Percentiles rank a stretch among this genome's conserved stretches.
Evolutionary conservation across 352 stramenopile species (phyloP).

Genomic region (Globisporangium cylindrosporum): DNA sequence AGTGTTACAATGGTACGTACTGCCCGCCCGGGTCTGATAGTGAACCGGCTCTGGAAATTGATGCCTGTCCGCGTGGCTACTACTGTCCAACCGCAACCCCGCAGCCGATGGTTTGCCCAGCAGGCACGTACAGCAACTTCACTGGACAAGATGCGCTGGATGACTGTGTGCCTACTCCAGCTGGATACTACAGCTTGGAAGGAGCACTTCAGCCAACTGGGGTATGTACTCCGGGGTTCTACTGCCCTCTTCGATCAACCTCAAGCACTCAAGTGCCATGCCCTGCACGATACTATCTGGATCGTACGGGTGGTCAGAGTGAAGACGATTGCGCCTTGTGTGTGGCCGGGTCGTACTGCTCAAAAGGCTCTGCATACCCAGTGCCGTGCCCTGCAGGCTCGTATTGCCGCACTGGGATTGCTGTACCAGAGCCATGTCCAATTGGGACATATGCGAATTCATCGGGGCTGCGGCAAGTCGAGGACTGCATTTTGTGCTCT

Average conservation of each 20-base stretch:
- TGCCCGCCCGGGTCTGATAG: constrained; percentile 64
- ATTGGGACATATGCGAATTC: constrained; percentile 89
- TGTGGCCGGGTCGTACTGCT: constrained; percentile 65
- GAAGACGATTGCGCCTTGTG: constrained; percentile 78
- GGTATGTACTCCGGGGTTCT: constrained; percentile 72
- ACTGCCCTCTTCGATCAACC: constrained; percentile 75
- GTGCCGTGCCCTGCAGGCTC: constrained; percentile 73
- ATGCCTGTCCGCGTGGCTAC: constrained; percentile 79
- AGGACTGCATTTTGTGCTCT: constrained; percentile 85
- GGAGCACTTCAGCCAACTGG: constrained; percentile 57
- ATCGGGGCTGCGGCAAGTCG: constrained; percentile 63
- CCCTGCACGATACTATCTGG: constrained; percentile 74
- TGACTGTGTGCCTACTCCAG: constrained; percentile 71
- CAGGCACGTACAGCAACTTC: constrained; percentile 84
- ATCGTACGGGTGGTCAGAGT: constrained; percentile 47
- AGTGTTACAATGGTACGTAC: constrained; percentile 88
- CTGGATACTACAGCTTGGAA: constrained; percentile 67
- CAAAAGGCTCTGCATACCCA: constrained; percentile 58
- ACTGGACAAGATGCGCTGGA: constrained; percentile 69
- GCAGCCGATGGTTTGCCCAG: constrained; percentile 68
- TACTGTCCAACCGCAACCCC: constrained; percentile 76
- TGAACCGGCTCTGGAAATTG: constrained; percentile 62
- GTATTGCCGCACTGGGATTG: constrained; percentile 85
- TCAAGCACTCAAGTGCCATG: constrained; percentile 74
- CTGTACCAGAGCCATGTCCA: constrained; percentile 78